A percentile compares a stretch with the other conserved stretches of the same genome.
Evolutionary conservation across 2,329 filamentous ascomycete species (phyloP).

Genomic region (Clarireedia sp.): DNA sequence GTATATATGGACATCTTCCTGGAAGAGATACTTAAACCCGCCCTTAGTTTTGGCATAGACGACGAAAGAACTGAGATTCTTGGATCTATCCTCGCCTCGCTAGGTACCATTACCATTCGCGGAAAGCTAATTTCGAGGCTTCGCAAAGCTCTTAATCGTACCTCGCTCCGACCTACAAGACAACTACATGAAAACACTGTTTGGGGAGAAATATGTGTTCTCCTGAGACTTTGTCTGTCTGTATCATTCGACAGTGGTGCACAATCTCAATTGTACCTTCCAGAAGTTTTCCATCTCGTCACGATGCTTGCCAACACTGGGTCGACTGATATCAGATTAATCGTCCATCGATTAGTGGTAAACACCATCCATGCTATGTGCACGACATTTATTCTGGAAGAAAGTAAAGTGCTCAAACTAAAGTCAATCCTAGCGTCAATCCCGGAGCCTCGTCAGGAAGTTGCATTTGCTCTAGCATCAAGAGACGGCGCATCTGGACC

Average conservation of each 20-base stretch:
- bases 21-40: constrained; percentile 59
- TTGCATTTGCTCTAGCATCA: constrained; percentile 43
- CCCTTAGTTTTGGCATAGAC: constrained; percentile 48
- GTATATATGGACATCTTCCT: constrained; percentile 58
- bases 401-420: constrained; percentile 38
- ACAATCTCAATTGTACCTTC: constrained; percentile 59
- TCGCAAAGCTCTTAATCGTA: constrained; percentile 59
- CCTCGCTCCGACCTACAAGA: constrained; percentile 58
- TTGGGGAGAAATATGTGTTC: constrained; percentile 61
- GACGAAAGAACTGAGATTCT: constrained; percentile 53
- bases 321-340: constrained; percentile 44
- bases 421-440: constrained; percentile 48
- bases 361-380: constrained; percentile 63
- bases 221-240: constrained; percentile 58
- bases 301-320: constrained; percentile 65
- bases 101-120: constrained; percentile 57
- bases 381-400: constrained; percentile 56
- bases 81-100: constrained; percentile 53
- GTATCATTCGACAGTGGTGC: constrained; percentile 61
- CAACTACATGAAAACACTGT: constrained; percentile 58
- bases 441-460: constrained; percentile 51
- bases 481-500: constrained; percentile 48
- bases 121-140: constrained; percentile 58
- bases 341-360: constrained; percentile 56
- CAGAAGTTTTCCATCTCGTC: constrained; percentile 62